Percentiles rank a stretch among this genome's conserved stretches.
Conservation (phyloP, 768 basidiomycete genomes). For the Mycena capillaripes region DNA sequence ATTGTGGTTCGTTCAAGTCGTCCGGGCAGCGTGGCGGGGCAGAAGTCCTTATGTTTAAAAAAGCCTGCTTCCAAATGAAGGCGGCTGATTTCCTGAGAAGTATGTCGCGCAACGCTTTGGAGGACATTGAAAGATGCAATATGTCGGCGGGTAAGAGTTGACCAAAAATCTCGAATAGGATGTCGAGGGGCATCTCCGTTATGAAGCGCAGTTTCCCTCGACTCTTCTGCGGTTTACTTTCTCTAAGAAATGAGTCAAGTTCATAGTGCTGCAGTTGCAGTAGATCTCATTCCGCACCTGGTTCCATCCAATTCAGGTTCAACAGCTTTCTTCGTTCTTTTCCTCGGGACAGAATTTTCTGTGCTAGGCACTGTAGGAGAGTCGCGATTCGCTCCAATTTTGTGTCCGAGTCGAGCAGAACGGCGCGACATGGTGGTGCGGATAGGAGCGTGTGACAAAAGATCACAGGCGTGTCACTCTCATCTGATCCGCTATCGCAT, state of each 20-base stretch:
- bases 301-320: not conserved
- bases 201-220: constrained; percentile 44
- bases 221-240: constrained; percentile 34
- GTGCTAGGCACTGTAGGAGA: not conserved
- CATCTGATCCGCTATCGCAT: no score
- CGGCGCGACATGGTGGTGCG: constrained; percentile 13
- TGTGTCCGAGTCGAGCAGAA: constrained; percentile 7
- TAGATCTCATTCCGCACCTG: not conserved
- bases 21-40: constrained; percentile 44
- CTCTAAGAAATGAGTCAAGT: not conserved
- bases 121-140: constrained; percentile 54
- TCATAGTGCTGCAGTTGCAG: no score
- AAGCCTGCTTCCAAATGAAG: constrained; percentile 53
- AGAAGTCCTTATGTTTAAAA: constrained; percentile 32
- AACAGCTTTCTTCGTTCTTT: not conserved
- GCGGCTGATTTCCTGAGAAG: constrained; percentile 43
- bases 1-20: constrained; percentile 48
- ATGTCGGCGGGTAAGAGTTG: constrained; percentile 57
- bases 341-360: not conserved
- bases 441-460: not conserved
- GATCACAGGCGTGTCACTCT: no score
- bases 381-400: not conserved
- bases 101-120: constrained; percentile 50
- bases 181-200: constrained; percentile 52
- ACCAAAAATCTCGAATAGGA: constrained; percentile 55